These are phyloP conservation scores for Tolypocladium tundrense DNA, from an alignment of 2,329 filamentous ascomycete species.

Conservation along the genomic window DNA sequence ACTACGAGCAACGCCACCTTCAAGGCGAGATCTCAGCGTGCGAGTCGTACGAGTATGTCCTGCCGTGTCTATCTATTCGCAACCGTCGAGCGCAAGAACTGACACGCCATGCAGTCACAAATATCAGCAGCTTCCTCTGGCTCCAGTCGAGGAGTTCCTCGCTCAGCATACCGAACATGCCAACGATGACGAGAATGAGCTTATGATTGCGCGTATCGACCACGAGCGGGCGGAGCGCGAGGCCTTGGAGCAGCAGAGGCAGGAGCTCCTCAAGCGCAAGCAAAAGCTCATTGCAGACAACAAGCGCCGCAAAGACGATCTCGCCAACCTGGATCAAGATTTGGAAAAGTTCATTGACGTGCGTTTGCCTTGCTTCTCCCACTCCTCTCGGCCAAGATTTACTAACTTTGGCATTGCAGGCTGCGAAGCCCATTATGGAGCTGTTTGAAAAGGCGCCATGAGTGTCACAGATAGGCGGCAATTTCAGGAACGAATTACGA, in stretches of 20 bases:
- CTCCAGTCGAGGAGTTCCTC: conserved; percentile 76
- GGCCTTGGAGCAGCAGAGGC: conserved; percentile 72
- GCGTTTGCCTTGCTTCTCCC: conserved; percentile 19
- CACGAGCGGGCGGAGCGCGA: conserved; percentile 82
- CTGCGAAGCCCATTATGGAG: conserved; percentile 79
- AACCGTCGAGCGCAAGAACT: neutral
- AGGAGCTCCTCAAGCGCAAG: conserved; percentile 60
- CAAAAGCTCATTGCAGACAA: conserved; percentile 60
- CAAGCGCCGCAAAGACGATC: conserved; percentile 85
- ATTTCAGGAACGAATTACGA: neutral
- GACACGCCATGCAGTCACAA: conserved; percentile 55
- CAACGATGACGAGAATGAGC: conserved; percentile 62
- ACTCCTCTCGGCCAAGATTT: neutral
- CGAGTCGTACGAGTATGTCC: conserved; percentile 76
- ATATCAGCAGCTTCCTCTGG: conserved; percentile 75
- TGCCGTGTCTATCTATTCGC: neutral
- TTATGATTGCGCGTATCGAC: conserved; percentile 86
- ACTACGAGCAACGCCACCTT: conserved; percentile 89
- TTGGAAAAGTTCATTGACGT: conserved; percentile 91
- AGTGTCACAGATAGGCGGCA: conserved; percentile 5
- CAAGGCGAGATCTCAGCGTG: conserved; percentile 84
- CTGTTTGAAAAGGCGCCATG: conserved; percentile 66
- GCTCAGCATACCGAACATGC: conserved; percentile 62
- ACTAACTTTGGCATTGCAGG: conserved; percentile 33
- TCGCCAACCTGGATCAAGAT: conserved; percentile 84